Evolutionary conservation across 345 rosid species (phyloP), one percentile per base, ranked within the genome.

Genomic region (Fremontodendron californicum): DNA sequence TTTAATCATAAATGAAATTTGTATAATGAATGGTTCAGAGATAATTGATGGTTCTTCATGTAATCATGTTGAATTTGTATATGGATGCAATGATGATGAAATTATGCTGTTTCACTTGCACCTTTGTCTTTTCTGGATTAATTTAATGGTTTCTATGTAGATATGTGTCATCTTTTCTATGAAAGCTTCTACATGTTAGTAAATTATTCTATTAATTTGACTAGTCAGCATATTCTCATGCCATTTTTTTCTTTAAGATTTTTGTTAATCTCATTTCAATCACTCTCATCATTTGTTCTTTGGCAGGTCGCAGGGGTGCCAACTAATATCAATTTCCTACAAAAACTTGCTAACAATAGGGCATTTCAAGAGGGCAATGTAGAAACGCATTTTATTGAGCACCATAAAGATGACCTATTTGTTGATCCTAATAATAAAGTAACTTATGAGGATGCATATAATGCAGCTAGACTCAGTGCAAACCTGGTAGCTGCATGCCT

Each of bases 281-380:
- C 51, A 45, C 60, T 78, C 46, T 78, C 67, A n/a, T 12, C 57
- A 37, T 65, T 52, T 75, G 45, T 73, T 78, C 58, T 46, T 81
- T 88, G 79, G 71, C 89, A 95, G 99, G 96, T 95, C 52, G 99
- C 92, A 40, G 99, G 98, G 79, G 90, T 95, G 74, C 99, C 99
- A 21, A 95, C 96, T 62, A 95, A 95, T 85, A 89, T 95, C 74
- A 87, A 80, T 81, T 95, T 95, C 80, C 88, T 95, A 64, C 90
- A 84, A 73, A 90, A 86, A 67, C 97, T 95, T 82, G 91, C 96
- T 61, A 84, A 83, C 79, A 94, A 95, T 71, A 82, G 73, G 82
- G 93, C 87, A 77, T 95, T 95, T 84, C 87, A 84, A 84, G 88
- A 79, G 82, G 98, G 94, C 55, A 80, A 88, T 60, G 95, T 95